Evolutionary conservation across 1,139 yeast genomes (phyloP), one percentile per base, ranked within the genome.

Genomic region (Pichia sp.): DNA sequence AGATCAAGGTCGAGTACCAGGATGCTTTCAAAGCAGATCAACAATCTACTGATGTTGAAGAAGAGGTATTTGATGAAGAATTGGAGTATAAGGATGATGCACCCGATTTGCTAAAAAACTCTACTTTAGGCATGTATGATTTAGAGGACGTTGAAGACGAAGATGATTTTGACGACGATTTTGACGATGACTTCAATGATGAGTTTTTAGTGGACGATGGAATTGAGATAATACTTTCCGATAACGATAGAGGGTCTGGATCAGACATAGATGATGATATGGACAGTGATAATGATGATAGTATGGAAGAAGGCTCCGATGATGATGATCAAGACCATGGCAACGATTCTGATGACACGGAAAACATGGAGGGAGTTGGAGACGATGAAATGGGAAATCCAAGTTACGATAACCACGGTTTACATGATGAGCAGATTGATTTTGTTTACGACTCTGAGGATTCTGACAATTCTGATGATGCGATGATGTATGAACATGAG

Each of bases 51-150:
- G 86, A 79, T n/a, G 81, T 75, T 34, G 88, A 84, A 36, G 87
- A 81, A 49, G 87, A 84, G 42, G 86, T 79, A 51, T 79, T 78
- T 15, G 95, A 85, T 46, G 89, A 82, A 38, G 75, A 65, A 7
- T 43, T 77, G 42, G 82, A 78, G 40, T 74, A 70, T 45, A 76
- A 81, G 51, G 95, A 87, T 50, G 95, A 88, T 54, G 81, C 90
- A 0, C 92, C 96, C 0, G 95, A 90, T 67, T 75, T 92, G 64
- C 85, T 90, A 70, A 77, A 86, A 52, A 90, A 92, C 67, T 90
- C 97, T 0, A 89, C 97, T 0, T 75, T 92, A 52, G 97, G 97
- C 1, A 90, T 92, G 96, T 92, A 87, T 67, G 97, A 92, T 63
- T 84, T 88, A 51, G 86, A 77, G 38, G 95, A 87, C 53, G 78